Base-by-base conservation (phyloP, 495 filamentous ascomycete genomes). In the Aspergillus affinis region DNA sequence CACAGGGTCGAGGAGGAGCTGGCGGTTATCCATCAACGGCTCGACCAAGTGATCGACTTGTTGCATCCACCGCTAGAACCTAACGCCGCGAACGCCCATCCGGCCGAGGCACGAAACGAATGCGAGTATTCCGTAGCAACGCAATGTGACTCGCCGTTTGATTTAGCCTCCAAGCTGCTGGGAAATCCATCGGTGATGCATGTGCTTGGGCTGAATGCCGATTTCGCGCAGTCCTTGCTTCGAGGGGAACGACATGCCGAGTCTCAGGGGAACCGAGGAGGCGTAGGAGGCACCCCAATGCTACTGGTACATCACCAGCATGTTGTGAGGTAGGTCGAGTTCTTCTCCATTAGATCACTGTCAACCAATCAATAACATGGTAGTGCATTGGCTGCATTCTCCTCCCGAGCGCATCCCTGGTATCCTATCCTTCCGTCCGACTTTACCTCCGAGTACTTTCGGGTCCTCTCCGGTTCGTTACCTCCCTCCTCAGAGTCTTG, bases 341-440 rank as follows among this genome's bases (percentile, higher is more conserved):
- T n/a, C n/a, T n/a, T n/a, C n/a, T n/a, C n/a, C n/a, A n/a, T 19
- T 20, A 50, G 48, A 20, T 20, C 10, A 17, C 4, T 18, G 48
- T 3, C 48, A 19, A 50, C 48, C 15, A 50, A 50, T 19, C 3
- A 50, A 21, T 50, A 19, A 50, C 48, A 50, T 50, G n/a, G n/a
- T 50, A 50, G 48, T 19, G 48, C 48, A 20, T 20, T 50, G 13
- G 19, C 48, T 50, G 32, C 36, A 17, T 59, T 59, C 57, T 59
- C 57, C 0, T 29, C 32, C 12, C 23, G 50, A 19, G 44, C 53
- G 23, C 57, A 59, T 19, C 3, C 17, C 36, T 59, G 44, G 27
- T 59, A 59, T 59, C 57, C 57, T 13, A 59, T 59, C 18, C 50
- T 59, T 15, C 57, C 48, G 12, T 36, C 23, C 13, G 50, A 53